Percentiles rank a stretch among this genome's conserved stretches.
Conservation (phyloP, 1,139 yeast species). For the Tardiomyces depauwii region DNA sequence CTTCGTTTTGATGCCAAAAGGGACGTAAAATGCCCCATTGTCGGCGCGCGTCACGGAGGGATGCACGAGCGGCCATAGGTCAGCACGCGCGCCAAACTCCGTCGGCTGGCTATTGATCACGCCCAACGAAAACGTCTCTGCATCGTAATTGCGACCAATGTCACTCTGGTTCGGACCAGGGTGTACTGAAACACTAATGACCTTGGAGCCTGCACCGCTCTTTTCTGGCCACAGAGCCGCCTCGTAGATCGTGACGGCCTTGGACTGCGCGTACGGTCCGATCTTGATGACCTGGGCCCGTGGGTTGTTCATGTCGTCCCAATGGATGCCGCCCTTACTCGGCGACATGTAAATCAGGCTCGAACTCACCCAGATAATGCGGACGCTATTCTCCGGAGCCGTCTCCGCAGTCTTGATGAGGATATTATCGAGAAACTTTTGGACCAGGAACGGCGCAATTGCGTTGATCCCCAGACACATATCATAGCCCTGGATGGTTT, state of each 20-base stretch:
- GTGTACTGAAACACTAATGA: conserved; percentile 32
- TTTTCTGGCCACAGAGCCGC: conserved; percentile 31
- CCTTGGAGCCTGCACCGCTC: conserved; percentile 23
- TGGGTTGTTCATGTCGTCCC: conserved; percentile 12
- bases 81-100: conserved; percentile 33
- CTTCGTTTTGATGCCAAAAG: conserved; percentile 15
- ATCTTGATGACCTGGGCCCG: conserved; percentile 6
- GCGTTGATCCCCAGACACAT: conserved; percentile 39
- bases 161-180: conserved; percentile 39
- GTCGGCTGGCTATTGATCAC: conserved; percentile 9
- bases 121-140: conserved; percentile 5
- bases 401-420: conserved; percentile 23
- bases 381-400: conserved; percentile 29
- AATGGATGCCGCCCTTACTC: conserved; percentile 17
- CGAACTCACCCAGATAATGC: conserved; percentile 58
- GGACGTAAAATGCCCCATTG: conserved; percentile 25
- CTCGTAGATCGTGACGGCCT: conserved; percentile 26
- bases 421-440: conserved; percentile 33
- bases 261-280: conserved; percentile 20
- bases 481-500: conserved; percentile 35
- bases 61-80: conserved; percentile 30
- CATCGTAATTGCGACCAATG: conserved; percentile 19
- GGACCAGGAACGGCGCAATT: conserved; percentile 39
- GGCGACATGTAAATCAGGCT: conserved; percentile 39
- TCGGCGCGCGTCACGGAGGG: conserved; percentile 26